Evolutionary conservation across 768 basidiomycete species (phyloP), one percentile per base, ranked within the genome.

Genomic region (Termitomyces eurrhizus): DNA sequence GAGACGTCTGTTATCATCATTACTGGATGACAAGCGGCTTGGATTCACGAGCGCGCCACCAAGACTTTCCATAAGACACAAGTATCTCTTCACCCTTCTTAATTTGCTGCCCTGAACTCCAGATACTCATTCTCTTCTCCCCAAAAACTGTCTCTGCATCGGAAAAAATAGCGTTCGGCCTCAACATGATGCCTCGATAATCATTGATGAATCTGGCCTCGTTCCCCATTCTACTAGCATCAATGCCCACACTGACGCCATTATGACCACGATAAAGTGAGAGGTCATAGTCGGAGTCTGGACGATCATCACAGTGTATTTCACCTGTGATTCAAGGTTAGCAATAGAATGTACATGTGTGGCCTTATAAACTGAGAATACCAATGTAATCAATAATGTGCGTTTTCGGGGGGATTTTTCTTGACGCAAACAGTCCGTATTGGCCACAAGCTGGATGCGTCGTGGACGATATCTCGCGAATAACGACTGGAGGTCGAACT

Each of bases 181-280:
- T 87, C 26, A 72, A 70, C 52, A 70, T 75, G n/a, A 94, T 78
- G 2, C 93, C 92, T 58, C 95, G 82, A 73, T 89, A 98, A 76
- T 96, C 95, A 66, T 97, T 97, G 60, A 93, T 79, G 69, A 96
- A 95, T 67, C 95, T 78, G 1, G 88, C 89, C 71, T 94, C 92
- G 73, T 95, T 97, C 33, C 95, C 95, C 77, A 83, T 83, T 3
- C 48, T 65, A 33, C 77, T 77, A 21, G 93, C 93, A 70, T 97
- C 94, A 44, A 91, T 78, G 1, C 93, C 94, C 21, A 95, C 82
- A 67, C 78, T 87, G 44, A 82, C 68, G 8, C 83, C 84, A 55
- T 80, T 77, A 59, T 76, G 73, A 53, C 80, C 74, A 39, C 86
- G 87, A 70, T 82, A 78, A n/a, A 96, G 79, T 14, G 88, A 93